Evolutionary conservation across 805 yeast species (phyloP).

Genomic region (Pichia paraexigua): DNA sequence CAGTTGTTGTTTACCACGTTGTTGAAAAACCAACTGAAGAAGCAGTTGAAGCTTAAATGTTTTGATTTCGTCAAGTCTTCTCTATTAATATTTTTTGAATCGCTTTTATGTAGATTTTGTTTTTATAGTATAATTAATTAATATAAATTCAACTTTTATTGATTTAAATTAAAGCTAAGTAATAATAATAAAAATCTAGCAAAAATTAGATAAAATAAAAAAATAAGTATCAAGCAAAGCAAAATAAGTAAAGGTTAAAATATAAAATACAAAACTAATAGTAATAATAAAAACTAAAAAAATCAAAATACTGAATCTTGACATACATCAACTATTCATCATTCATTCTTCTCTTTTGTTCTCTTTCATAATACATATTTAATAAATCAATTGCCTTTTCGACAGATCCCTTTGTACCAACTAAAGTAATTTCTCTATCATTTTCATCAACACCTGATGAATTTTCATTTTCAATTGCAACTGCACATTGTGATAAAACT

Average conservation of each 20-base stretch:
- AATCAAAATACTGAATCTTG: not conserved
- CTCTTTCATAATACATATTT: slow-evolving; percentile 51
- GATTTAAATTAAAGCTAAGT: not conserved
- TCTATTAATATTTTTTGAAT: not conserved
- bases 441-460: slow-evolving; percentile 35
- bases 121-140: not conserved
- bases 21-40: slow-evolving; percentile 29
- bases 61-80: not conserved
- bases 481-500: slow-evolving; percentile 67
- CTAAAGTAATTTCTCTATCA: slow-evolving; percentile 63
- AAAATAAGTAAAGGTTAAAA: slow-evolving; percentile 1
- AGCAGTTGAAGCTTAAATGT: slow-evolving; percentile 27
- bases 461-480: slow-evolving; percentile 63
- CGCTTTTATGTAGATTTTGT: not conserved
- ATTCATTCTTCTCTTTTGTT: slow-evolving; percentile 31
- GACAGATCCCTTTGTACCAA: slow-evolving; percentile 49
- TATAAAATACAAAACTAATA: not conserved
- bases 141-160: not conserved
- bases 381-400: slow-evolving; percentile 50
- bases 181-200: not conserved
- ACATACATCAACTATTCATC: slow-evolving; percentile 1
- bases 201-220: not conserved
- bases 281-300: not conserved
- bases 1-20: slow-evolving; percentile 63
- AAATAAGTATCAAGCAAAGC: not conserved